Base-by-base conservation (phyloP, 2,329 filamentous ascomycete species). In the Pyrenochaeta sp. region DNA sequence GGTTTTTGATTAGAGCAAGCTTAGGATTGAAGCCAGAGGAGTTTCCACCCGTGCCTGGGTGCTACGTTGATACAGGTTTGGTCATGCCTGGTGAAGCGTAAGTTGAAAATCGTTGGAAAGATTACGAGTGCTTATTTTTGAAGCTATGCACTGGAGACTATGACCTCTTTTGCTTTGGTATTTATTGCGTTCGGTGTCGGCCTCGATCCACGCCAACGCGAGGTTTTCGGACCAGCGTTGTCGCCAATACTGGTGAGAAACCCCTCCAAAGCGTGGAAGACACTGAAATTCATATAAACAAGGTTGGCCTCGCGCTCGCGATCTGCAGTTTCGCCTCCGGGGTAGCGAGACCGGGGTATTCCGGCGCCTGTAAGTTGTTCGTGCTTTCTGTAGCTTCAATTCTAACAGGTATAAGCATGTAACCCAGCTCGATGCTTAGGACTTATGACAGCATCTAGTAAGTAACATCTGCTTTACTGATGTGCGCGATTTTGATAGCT, bases 151-250 rank as follows among this genome's bases (percentile, higher is more conserved):
- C 76, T 83, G 39, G 84, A 86, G 63, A 80, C 81, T 40, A 76
- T 83, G 53, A 76, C 78, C 4, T 78, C 75, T 4, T 76, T 83
- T n/a, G 73, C 80, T 1, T 59, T 84, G 13, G 66, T 86, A 0
- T 79, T 84, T 61, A 74, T 85, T 22, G 78, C 82, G 0, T 85
- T 84, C 59, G 83, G 84, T 1, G 80, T 84, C 10, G 84, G 83
- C 15, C 73, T 86, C 4, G 84, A 86, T 66, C 84, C 84, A 2
- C 73, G 83, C 2, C 83, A 86, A 63, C 77, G 77, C 0, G 71
- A 78, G 19, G 68, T 83, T 3, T 84, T 83, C 62, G 84, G 83
- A 0, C 82, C 81, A 5, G 79, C 82, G 0, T 69, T 84, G 1
- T 79, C 79, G 0, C 83, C 84, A 0, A 75, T 84, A 28, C 71